Percentiles rank a stretch among this genome's conserved stretches.
Conservation (phyloP, 78 protist species). For the Speleostelium caveatum region DNA sequence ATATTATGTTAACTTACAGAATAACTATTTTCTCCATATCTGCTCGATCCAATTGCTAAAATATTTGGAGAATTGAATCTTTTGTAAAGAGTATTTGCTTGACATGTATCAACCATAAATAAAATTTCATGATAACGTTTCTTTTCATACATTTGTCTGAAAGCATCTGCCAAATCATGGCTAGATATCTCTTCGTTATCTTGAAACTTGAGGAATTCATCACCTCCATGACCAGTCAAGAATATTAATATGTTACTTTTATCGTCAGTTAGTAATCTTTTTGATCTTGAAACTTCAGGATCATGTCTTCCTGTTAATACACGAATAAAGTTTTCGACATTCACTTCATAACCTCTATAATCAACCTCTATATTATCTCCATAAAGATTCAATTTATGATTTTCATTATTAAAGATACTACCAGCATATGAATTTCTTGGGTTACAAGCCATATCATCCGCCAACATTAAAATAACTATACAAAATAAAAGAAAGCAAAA, state of each 20-base stretch:
- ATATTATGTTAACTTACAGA: constrained; percentile 45
- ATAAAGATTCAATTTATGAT: constrained; percentile 85
- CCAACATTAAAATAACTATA: constrained; percentile 93
- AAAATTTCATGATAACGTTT: constrained; percentile 88
- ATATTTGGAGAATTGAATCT: constrained; percentile 79
- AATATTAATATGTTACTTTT: constrained; percentile 91
- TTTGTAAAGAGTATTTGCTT: constrained; percentile 90
- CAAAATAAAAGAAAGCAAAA: not conserved
- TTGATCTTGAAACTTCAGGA: constrained; percentile 85
- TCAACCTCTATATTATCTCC: constrained; percentile 94
- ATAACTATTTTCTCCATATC: constrained; percentile 87
- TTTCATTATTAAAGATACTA: constrained; percentile 84
- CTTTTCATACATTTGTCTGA: constrained; percentile 92
- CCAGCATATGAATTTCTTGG: constrained; percentile 95
- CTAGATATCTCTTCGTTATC: constrained; percentile 94
- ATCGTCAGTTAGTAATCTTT: constrained; percentile 88
- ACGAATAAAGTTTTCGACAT: constrained; percentile 94
- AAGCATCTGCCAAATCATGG: constrained; percentile 91
- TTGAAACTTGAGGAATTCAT: constrained; percentile 97
- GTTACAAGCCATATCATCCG: constrained; percentile 98
- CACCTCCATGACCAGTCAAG: constrained; percentile 98
- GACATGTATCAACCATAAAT: constrained; percentile 96
- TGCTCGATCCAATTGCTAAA: constrained; percentile 82
- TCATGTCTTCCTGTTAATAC: constrained; percentile 93
- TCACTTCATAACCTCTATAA: constrained; percentile 95